A percentile compares a stretch with the other conserved stretches of the same genome.
phyloP scores from a whole-genome alignment of 345 rosid species.

The Hibiscus tridactylites region DNA sequence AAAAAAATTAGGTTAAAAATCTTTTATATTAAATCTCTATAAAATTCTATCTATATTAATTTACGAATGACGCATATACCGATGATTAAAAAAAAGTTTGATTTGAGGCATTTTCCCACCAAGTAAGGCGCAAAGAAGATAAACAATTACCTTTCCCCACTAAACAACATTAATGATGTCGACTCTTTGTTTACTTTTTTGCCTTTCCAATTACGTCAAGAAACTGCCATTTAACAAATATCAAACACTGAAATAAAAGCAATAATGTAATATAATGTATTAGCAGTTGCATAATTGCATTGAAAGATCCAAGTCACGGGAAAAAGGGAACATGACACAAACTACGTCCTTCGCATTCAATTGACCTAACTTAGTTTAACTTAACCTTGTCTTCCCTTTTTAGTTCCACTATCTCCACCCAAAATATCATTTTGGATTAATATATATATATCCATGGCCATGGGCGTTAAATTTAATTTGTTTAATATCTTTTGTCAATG shows the following conservation, averaged over 20 bases:
- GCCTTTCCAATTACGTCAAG: constrained; percentile 20
- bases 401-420: too few relatives aligned
- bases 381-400: not conserved
- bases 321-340: constrained; percentile 12
- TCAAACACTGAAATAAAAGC: not conserved
- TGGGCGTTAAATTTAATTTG: not conserved
- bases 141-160: not conserved
- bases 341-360: constrained; percentile 14
- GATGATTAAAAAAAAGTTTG: not conserved
- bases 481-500: too few relatives aligned
- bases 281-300: not conserved
- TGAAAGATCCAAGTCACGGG: constrained; percentile 35
- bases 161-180: constrained; percentile 2
- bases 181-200: constrained; percentile 8
- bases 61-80: too few relatives aligned
- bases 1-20: too few relatives aligned
- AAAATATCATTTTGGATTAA: not conserved
- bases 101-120: not conserved
- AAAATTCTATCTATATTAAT: too few relatives aligned
- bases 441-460: not conserved
- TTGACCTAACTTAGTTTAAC: not conserved
- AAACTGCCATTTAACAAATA: not conserved
- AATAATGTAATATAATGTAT: not conserved
- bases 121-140: not conserved
- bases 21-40: too few relatives aligned